These are phyloP conservation scores for Geotrichum restrictum DNA, from an alignment of 1,139 yeast genomes.

Conservation along the genomic window DNA sequence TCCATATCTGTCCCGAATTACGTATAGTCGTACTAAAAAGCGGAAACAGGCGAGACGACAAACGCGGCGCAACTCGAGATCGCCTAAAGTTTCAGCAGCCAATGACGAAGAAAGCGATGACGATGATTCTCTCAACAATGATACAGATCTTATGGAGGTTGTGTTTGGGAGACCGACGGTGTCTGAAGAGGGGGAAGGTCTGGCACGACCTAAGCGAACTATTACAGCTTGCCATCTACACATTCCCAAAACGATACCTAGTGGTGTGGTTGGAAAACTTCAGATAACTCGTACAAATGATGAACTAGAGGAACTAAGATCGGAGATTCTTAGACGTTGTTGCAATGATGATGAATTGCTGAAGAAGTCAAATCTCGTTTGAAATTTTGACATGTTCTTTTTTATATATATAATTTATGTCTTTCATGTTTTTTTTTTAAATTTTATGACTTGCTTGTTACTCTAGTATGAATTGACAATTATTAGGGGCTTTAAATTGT, in stretches of 20 bases:
- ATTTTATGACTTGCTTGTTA: too few species aligned
- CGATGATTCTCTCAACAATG: slow-evolving; percentile 7
- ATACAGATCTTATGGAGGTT: slow-evolving; percentile 21
- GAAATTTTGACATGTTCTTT: neutral
- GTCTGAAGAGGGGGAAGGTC: neutral
- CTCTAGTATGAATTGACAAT: too few species aligned
- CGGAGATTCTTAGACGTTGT: neutral
- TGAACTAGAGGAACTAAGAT: neutral
- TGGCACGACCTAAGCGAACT: neutral
- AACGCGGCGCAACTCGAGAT: neutral
- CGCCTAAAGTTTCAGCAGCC: neutral
- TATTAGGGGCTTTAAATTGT: too few species aligned
- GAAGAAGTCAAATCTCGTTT: neutral
- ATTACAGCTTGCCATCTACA: slow-evolving; percentile 9
- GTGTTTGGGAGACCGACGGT: slow-evolving; percentile 28
- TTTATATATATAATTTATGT: neutral
- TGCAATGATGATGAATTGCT: neutral
- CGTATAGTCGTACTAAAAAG: slow-evolving; percentile 11
- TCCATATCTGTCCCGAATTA: slow-evolving; percentile 31
- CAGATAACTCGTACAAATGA: slow-evolving; percentile 4
- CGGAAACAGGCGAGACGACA: neutral
- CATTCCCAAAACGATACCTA: neutral
- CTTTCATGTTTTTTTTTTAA: neutral
- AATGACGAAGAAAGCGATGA: neutral
- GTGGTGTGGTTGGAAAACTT: neutral